These are phyloP conservation scores for Epichloe festucae DNA, from an alignment of 2,329 filamentous ascomycete species.

Conservation along the genomic window DNA sequence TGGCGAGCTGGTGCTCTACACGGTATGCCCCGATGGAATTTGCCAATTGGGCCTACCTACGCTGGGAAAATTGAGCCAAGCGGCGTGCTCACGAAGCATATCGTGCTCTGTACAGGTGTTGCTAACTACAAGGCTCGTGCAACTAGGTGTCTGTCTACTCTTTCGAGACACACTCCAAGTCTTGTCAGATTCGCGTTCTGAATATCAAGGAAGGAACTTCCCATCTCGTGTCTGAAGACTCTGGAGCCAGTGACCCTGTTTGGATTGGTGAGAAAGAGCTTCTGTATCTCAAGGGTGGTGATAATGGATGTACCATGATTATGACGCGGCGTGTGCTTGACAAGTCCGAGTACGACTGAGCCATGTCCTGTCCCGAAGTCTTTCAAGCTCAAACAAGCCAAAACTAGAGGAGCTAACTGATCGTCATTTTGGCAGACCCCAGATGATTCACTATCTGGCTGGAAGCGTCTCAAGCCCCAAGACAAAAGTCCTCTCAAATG, in stretches of 20 bases:
- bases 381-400: background rate
- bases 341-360: slow-evolving; percentile 22
- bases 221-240: slow-evolving; percentile 50
- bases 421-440: slow-evolving; percentile 18
- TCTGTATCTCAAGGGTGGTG: slow-evolving; percentile 37
- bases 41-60: too few relatives aligned
- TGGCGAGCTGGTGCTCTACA: slow-evolving; percentile 53
- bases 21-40: slow-evolving; percentile 25
- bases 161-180: slow-evolving; percentile 60
- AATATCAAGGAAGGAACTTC: slow-evolving; percentile 56
- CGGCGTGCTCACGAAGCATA: background rate
- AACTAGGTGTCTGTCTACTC: slow-evolving; percentile 58
- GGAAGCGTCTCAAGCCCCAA: slow-evolving; percentile 48
- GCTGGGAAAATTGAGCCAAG: background rate
- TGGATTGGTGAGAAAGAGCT: slow-evolving; percentile 62
- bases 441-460: slow-evolving; percentile 35
- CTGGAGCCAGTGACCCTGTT: slow-evolving; percentile 53
- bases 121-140: background rate
- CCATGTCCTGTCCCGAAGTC: background rate
- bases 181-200: slow-evolving; percentile 55
- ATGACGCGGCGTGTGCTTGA: slow-evolving; percentile 24
- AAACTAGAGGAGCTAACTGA: background rate
- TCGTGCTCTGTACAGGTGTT: background rate
- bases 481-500: slow-evolving; percentile 34
- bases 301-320: slow-evolving; percentile 34